Evolutionary conservation across 306 rosid species (phyloP), one percentile per base, ranked within the genome.

Genomic region (Sophora flavescens): DNA sequence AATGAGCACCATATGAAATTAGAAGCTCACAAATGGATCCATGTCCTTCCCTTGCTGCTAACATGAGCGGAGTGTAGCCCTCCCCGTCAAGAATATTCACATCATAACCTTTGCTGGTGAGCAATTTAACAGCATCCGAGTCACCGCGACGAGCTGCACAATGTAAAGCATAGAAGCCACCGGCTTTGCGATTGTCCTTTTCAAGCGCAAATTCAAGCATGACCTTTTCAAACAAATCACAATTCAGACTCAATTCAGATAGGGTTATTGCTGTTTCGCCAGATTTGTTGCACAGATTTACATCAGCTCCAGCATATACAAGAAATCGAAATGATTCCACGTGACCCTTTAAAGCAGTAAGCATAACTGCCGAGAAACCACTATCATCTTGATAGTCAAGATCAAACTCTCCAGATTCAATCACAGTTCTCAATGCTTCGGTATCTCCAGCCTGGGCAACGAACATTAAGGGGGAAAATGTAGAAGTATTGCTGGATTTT

Each of bases 81-180:
- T 94, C 97, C 17, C 91, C 89, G 32, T 94, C 93, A 14, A 85
- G 89, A 63, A 83, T 86, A 83, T 94, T 91, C 30, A 92, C 89
- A 66, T 94, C 98, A 28, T 89, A 94, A 13, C 96, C 96, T 81
- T 83, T 89, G 17, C 88, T 83, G 32, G 95, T 78, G 65, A 94
- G 89, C 74, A 91, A 72, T 72, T 85, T 81, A 58, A 87, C 96
- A 3, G 96, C 97, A 5, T 89, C 93, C 68, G 73, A 63, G 78
- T 94, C 96, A 12, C 97, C 96, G 2, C 88, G 94, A 18, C 97
- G 93, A 75, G 97, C 94, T 28, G 97, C 98, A 3, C 89, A 91
- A 42, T 91, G 98, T 68, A 94, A 84, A 44, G 98, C 98, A 39
- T 89, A 84, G 88, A 94, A 94, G 53, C 96, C 94, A 41, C 87